Percentiles rank a stretch among this genome's conserved stretches.
phyloP scores from a whole-genome alignment of 306 rosid genomes.

The Cajanus cajan region DNA sequence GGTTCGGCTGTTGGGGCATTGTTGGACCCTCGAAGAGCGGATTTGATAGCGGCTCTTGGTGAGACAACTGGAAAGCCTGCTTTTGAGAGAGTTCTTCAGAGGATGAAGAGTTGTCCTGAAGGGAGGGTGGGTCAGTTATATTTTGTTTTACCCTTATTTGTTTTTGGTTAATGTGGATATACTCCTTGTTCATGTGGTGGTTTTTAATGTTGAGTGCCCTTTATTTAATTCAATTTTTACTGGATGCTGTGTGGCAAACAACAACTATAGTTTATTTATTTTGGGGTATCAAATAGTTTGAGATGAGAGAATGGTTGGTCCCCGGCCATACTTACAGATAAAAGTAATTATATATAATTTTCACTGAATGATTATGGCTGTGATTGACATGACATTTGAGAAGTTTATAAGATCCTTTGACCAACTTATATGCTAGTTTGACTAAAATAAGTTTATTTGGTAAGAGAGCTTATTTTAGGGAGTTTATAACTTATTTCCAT shows the following conservation, averaged over 20 bases:
- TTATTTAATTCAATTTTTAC: background rate
- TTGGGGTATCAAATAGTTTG: background rate
- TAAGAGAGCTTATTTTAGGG: too few species aligned
- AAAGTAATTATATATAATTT: background rate
- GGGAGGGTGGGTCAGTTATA: conserved; percentile 57
- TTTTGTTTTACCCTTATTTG: background rate
- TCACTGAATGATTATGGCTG: background rate
- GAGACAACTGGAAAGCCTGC: conserved; percentile 95
- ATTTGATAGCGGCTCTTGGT: conserved; percentile 91
- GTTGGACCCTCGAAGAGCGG: conserved; percentile 91
- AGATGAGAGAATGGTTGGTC: background rate
- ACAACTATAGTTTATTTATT: background rate
- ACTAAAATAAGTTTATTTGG: too few species aligned
- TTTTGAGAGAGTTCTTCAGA: conserved; percentile 74
- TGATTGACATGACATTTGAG: too few species aligned
- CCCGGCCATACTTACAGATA: background rate
- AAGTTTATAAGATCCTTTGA: too few species aligned
- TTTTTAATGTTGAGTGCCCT: background rate
- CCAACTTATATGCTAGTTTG: too few species aligned
- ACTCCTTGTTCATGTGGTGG: background rate
- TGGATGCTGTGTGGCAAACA: background rate
- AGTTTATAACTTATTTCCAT: too few species aligned
- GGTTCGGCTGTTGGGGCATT: conserved; percentile 97
- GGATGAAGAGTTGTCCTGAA: conserved; percentile 75
- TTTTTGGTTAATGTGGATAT: background rate